Percentiles rank a stretch among this genome's conserved stretches.
phyloP scores from a whole-genome alignment of 495 filamentous ascomycete species.

The Platismatia glauca region DNA sequence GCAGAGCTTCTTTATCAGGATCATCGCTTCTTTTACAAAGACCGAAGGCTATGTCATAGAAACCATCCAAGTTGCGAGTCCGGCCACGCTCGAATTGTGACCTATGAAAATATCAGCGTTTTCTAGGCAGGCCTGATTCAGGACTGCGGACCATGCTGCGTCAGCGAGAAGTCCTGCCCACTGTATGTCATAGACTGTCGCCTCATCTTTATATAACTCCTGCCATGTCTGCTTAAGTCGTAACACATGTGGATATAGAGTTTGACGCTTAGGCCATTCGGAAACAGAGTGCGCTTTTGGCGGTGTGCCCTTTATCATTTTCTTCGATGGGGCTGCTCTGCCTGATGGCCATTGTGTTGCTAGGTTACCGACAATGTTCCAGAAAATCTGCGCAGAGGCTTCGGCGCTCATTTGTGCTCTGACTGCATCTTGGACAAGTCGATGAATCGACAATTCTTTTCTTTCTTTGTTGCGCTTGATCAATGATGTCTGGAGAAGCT shows the following conservation, averaged over 20 bases:
- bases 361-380: background rate
- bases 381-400: background rate
- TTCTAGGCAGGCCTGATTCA: background rate
- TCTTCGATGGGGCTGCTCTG: background rate
- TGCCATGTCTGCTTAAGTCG: background rate
- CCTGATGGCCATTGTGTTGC: background rate
- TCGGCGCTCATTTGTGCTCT: background rate
- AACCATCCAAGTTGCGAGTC: background rate
- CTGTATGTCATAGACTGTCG: too few species aligned
- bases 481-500: background rate
- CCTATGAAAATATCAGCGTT: background rate
- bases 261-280: background rate
- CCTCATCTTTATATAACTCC: background rate
- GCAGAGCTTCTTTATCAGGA: background rate
- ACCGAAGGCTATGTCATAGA: background rate
- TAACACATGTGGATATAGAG: background rate
- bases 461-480: background rate
- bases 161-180: background rate
- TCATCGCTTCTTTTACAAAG: background rate
- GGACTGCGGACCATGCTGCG: background rate
- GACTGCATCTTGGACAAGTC: slow-evolving; percentile 1
- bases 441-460: background rate
- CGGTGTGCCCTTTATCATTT: background rate
- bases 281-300: background rate
- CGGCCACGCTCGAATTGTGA: background rate